Conservation (phyloP, 2,329 filamentous ascomycete genomes). For the Pseudogymnoascus verrucosus region DNA sequence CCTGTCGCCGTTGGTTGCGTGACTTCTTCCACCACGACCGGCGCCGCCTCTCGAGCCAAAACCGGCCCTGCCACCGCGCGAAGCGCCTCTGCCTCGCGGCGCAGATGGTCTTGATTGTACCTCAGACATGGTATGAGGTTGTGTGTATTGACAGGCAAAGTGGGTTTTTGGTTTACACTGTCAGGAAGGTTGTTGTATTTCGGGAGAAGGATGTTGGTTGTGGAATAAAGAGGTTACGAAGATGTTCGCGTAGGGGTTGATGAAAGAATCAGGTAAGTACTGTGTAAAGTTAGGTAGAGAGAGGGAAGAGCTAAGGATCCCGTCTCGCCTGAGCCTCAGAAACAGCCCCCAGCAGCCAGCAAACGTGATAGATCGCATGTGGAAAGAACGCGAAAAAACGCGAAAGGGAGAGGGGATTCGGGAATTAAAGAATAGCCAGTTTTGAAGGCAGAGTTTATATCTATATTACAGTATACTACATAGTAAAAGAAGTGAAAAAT, state of each 20-base stretch:
- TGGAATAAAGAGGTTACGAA: conserved; percentile 6
- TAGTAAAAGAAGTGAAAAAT: neutral
- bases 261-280: conserved; percentile 8
- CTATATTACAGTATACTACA: neutral
- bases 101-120: conserved; percentile 75
- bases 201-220: conserved; percentile 6
- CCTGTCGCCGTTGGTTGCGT: conserved; percentile 67
- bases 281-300: neutral
- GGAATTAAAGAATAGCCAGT: neutral
- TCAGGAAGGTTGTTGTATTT: conserved; percentile 6
- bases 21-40: conserved; percentile 53
- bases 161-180: neutral
- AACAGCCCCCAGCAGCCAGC: neutral
- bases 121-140: conserved; percentile 73
- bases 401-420: neutral
- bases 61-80: conserved; percentile 75
- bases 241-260: conserved; percentile 9
- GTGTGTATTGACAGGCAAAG: conserved; percentile 12
- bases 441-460: neutral
- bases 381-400: neutral
- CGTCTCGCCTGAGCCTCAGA: conserved; percentile 4
- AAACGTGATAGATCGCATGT: neutral
- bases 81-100: conserved; percentile 81
- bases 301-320: conserved; percentile 1
- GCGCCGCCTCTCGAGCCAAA: conserved; percentile 58